Evolutionary conservation across 257 asterid species (phyloP).

Genomic region (Salvia hispanica): DNA sequence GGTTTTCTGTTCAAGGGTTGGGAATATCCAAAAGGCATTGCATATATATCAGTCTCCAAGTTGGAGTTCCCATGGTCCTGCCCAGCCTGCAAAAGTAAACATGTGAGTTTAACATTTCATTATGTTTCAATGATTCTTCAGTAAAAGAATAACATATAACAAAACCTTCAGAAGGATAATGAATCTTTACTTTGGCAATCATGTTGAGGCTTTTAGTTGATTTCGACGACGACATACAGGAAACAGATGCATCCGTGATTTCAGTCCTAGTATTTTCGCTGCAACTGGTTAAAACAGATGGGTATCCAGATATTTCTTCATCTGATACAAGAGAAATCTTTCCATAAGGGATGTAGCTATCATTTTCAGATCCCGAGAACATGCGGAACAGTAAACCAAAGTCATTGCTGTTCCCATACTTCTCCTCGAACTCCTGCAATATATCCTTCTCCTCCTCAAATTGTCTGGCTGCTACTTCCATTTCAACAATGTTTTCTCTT

Average conservation of each 20-base stretch:
- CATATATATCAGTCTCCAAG: conserved; percentile 3
- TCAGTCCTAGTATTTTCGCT: conserved; percentile 28
- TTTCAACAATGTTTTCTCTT: conserved; percentile 65
- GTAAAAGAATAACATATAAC: not conserved
- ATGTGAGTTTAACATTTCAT: not conserved
- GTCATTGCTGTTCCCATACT: conserved; percentile 45
- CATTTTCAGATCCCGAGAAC: conserved; percentile 48
- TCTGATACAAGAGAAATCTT: conserved; percentile 39
- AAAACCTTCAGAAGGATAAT: not conserved
- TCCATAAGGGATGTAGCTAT: conserved; percentile 66
- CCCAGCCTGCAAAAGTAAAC: conserved; percentile 7
- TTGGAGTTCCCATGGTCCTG: conserved; percentile 8
- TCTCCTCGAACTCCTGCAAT: conserved; percentile 54
- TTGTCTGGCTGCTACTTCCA: conserved; percentile 77
- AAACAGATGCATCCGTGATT: conserved; percentile 29
- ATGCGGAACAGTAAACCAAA: conserved; percentile 45
- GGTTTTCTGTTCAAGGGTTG: conserved; percentile 16
- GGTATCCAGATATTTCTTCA: conserved; percentile 30
- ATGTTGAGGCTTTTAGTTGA: conserved; percentile 7
- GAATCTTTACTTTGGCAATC: conserved; percentile 21
- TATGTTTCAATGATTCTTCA: conserved; percentile 3
- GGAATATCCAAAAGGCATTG: conserved; percentile 5
- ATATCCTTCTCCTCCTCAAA: conserved; percentile 69
- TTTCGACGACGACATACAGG: conserved; percentile 23
- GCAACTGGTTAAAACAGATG: conserved; percentile 9